Percentiles rank a stretch among this genome's conserved stretches.
phyloP scores from a whole-genome alignment of 1,284 basidiomycete species.

The Papiliotrema laurentii region DNA sequence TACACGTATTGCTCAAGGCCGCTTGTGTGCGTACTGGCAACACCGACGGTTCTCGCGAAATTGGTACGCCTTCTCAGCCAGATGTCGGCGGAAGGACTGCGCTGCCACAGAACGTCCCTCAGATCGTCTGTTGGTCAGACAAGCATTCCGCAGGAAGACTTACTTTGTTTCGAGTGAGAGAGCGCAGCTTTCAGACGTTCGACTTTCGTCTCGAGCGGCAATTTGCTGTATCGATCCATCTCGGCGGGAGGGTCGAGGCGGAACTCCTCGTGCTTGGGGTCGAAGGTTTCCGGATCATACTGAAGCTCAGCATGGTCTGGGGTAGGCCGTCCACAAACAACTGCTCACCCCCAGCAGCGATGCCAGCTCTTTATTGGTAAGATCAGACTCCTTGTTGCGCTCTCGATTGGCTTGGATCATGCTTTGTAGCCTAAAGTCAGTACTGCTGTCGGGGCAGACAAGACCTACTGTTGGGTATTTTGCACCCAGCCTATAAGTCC shows the following conservation, averaged over 20 bases:
- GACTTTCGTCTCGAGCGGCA: slow-evolving; percentile 38
- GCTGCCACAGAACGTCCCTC: slow-evolving; percentile 39
- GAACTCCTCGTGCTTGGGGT: slow-evolving; percentile 19
- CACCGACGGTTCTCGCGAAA: slow-evolving; percentile 41
- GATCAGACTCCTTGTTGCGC: slow-evolving; percentile 22
- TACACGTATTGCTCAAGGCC: not conserved
- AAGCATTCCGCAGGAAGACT: slow-evolving; percentile 3
- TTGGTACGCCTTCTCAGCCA: slow-evolving; percentile 42
- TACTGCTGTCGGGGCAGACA: not conserved
- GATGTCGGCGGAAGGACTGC: slow-evolving; percentile 35
- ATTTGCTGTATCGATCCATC: slow-evolving; percentile 35
- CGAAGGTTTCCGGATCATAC: slow-evolving; percentile 28
- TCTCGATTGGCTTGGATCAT: slow-evolving; percentile 35
- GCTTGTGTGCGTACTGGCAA: slow-evolving; percentile 23
- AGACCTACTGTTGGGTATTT: slow-evolving; percentile 38
- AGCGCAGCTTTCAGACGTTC: slow-evolving; percentile 31
- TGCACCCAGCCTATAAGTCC: slow-evolving; percentile 40
- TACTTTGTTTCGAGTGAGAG: slow-evolving; percentile 37
- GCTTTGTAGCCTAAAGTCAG: slow-evolving; percentile 23
- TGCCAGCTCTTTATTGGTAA: slow-evolving; percentile 34
- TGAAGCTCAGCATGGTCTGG: slow-evolving; percentile 1
- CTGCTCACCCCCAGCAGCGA: slow-evolving; percentile 37
- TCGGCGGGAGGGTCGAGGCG: slow-evolving; percentile 25
- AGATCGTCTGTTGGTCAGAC: slow-evolving; percentile 28
- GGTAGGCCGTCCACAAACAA: not conserved